Base-by-base conservation (phyloP, 768 basidiomycete genomes). In the Lactifluus volemus region DNA sequence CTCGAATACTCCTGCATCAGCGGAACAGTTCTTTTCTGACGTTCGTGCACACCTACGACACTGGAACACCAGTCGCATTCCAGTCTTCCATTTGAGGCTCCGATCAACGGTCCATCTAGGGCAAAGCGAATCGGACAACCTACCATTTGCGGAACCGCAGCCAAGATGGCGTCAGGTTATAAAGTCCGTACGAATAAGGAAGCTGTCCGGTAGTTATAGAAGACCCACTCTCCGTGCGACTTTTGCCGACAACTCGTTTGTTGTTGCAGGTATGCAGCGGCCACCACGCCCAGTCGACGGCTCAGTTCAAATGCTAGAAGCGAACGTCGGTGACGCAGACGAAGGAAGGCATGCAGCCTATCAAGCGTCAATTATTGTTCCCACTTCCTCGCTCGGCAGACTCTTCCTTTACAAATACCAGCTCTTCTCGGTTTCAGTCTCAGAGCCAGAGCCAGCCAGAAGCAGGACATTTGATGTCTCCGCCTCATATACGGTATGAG, bases 81-180 rank as follows among this genome's bases (percentile, higher is more conserved):
- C n/a, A n/a, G n/a, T n/a, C n/a, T n/a, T n/a, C n/a, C n/a, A n/a
- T n/a, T n/a, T n/a, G n/a, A 89, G 70, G 82, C 82, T 0, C 84
- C 87, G 1, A 89, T 89, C 55, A 88, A 86, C 66, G n/a, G n/a
- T n/a, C n/a, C n/a, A n/a, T 19, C 58, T 1, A 77, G 75, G 41
- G 59, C 70, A 39, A 73, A 68, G 56, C 80, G 81, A 54, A 70
- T 79, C 12, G 85, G 85, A 7, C 79, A 81, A 59, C 84, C 89
- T 0, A 83, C 86, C 0, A 76, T 90, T 9, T 85, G 85, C 19
- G 77, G 91, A 10, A 79, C 87, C 0, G 78, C 85, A 2, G 89
- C 90, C 63, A 88, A 91, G 89, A 91, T 86, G 86, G 85, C 0
- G 88, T 3, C 7, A 84, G 74, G 89, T 92, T 70, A 84, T 92